Base-by-base conservation (phyloP, 352 stramenopile species). In the Discostella stelligera region DNA sequence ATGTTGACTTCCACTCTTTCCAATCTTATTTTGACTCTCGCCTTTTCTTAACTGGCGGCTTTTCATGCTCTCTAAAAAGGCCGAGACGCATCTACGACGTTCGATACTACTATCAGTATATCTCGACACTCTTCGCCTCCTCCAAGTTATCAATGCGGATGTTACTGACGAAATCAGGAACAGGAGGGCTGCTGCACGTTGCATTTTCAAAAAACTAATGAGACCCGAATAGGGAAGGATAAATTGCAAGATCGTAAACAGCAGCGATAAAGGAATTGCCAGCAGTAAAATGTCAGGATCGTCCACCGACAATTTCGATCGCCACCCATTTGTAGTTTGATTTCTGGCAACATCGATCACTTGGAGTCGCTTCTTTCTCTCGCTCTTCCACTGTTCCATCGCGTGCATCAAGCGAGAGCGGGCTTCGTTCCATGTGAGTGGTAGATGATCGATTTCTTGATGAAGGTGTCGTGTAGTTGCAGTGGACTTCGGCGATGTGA, bases 351-450 rank as follows among this genome's bases (percentile, higher is more conserved):
- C 46, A 56, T 46, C n/a, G 11, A 14, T 21, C 4, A 8, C 9
- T 14, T 37, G 32, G 48, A 66, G 23, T 30, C 50, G 61, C 58
- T 67, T 20, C 44, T 53, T 63, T 25, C 60, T 10, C 18, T 77
- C 59, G 20, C 66, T 65, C 1, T 55, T 72, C 70, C 71, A 77
- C 30, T 55, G 21, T 48, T 83, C 70, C 46, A 83, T 56, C 25
- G 55, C 67, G 20, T 16, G 20, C 20, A 49, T 48, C 9, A 83
- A 46, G 13, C 76, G 65, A 63, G 9, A 41, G 27, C 76, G 65
- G 13, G 76, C 64, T 55, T 83, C 76, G 25, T 66, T 44, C 76
- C 76, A 83, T 0, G 70, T 70, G 14, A 83, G 71, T 6, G 74
- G 74, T 50, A 23, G 23, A 44, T 10, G 37, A 14, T 44, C 37